These are phyloP conservation scores for Chalaropsis thielavioides DNA, from an alignment of 2,329 filamentous ascomycete genomes.

Conservation along the genomic window DNA sequence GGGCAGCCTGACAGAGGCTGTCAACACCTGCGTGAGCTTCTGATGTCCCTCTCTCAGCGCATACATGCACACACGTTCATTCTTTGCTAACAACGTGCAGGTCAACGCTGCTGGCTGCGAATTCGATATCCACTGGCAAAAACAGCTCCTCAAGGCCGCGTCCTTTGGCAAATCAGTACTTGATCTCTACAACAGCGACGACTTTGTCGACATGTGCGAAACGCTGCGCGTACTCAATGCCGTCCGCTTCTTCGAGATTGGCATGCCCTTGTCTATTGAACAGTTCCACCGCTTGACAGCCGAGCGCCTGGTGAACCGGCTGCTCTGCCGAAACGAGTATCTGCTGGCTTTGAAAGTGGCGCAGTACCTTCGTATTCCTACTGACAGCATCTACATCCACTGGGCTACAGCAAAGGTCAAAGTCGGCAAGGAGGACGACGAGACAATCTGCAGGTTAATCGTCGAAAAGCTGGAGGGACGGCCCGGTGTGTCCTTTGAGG, in stretches of 20 bases:
- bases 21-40: slow-evolving; percentile 57
- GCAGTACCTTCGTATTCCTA: slow-evolving; percentile 70
- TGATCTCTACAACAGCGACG: slow-evolving; percentile 93
- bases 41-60: not conserved
- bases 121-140: slow-evolving; percentile 83
- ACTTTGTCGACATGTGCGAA: slow-evolving; percentile 98
- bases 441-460: slow-evolving; percentile 70
- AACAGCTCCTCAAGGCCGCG: slow-evolving; percentile 85
- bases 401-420: slow-evolving; percentile 95
- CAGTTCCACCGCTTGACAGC: slow-evolving; percentile 86
- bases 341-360: slow-evolving; percentile 79
- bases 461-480: slow-evolving; percentile 78
- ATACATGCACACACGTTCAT: not conserved
- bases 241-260: slow-evolving; percentile 79
- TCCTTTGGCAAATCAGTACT: slow-evolving; percentile 96
- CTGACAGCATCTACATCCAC: slow-evolving; percentile 85
- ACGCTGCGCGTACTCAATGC: slow-evolving; percentile 85
- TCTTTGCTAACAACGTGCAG: not conserved
- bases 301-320: slow-evolving; percentile 68
- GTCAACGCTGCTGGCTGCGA: slow-evolving; percentile 84
- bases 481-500: slow-evolving; percentile 85
- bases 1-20: slow-evolving; percentile 74
- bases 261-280: slow-evolving; percentile 79
- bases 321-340: slow-evolving; percentile 84
- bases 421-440: slow-evolving; percentile 69